These are phyloP conservation scores for Citrus cavaleriei DNA, from an alignment of 345 rosid species.

Conservation along the genomic window DNA sequence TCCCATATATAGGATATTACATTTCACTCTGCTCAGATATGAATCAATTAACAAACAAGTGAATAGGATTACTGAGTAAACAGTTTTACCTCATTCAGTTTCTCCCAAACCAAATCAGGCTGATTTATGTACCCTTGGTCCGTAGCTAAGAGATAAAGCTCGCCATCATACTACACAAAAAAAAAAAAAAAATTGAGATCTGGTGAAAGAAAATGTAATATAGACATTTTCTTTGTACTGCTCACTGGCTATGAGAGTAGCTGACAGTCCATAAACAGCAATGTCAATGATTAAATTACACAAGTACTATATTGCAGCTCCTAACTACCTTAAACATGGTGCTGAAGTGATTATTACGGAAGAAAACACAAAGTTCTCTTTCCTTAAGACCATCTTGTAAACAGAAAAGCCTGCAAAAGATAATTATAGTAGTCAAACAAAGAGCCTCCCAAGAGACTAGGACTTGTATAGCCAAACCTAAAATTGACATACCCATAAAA, in stretches of 20 bases:
- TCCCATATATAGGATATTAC: neutral
- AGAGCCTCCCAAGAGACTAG: neutral
- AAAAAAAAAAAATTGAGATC: slow-evolving; percentile 3
- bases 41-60: too few relatives aligned
- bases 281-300: neutral
- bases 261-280: neutral
- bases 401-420: slow-evolving; percentile 71
- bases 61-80: slow-evolving; percentile 1
- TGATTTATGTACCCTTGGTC: slow-evolving; percentile 97
- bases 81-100: slow-evolving; percentile 81
- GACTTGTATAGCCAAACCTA: slow-evolving; percentile 9
- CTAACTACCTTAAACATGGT: slow-evolving; percentile 96
- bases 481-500: slow-evolving; percentile 63
- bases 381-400: slow-evolving; percentile 91
- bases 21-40: neutral
- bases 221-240: slow-evolving; percentile 3
- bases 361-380: slow-evolving; percentile 92
- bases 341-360: slow-evolving; percentile 97
- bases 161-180: slow-evolving; percentile 70
- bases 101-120: slow-evolving; percentile 97
- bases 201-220: neutral
- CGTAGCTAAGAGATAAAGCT: slow-evolving; percentile 95
- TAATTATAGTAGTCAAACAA: neutral
- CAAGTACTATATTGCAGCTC: slow-evolving; percentile 3
- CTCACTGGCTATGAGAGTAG: neutral